These are phyloP conservation scores for Clitopilus passeckerianus DNA, from an alignment of 768 basidiomycete species.

Conservation along the genomic window DNA sequence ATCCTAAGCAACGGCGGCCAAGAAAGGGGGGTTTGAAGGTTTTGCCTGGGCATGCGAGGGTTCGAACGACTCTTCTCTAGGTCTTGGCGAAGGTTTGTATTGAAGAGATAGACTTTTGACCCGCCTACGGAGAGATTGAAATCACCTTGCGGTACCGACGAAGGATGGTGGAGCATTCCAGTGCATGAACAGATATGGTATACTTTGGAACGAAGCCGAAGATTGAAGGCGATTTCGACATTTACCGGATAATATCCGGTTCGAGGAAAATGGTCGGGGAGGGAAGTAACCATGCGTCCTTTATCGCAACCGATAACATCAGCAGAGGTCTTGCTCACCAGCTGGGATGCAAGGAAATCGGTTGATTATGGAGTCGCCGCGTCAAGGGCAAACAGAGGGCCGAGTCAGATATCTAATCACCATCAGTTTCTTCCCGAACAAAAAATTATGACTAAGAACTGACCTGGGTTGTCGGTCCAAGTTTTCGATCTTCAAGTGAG, in stretches of 20 bases:
- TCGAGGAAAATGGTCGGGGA: constrained; percentile 10
- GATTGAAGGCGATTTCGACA: not conserved
- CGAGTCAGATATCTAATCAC: no score
- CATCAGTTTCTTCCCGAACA: no score
- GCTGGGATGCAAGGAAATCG: no score
- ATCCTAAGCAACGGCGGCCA: not conserved
- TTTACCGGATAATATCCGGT: constrained; percentile 14
- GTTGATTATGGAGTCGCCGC: no score
- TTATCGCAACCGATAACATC: no score
- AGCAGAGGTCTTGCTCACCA: no score
- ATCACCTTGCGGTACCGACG: not conserved
- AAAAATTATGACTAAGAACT: no score
- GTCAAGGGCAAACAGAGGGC: no score
- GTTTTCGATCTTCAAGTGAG: no score
- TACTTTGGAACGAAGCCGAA: not conserved
- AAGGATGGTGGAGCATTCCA: not conserved
- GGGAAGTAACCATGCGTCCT: not conserved
- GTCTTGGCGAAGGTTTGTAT: not conserved
- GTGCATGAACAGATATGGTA: not conserved
- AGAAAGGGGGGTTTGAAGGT: not conserved
- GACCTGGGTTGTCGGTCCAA: no score
- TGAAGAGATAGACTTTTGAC: not conserved
- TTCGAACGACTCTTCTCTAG: not conserved
- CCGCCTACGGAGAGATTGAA: not conserved
- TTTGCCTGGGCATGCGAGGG: not conserved